Evolutionary conservation across 768 basidiomycete genomes (phyloP), one percentile per base, ranked within the genome.

Genomic region (Lactarius sp.): DNA sequence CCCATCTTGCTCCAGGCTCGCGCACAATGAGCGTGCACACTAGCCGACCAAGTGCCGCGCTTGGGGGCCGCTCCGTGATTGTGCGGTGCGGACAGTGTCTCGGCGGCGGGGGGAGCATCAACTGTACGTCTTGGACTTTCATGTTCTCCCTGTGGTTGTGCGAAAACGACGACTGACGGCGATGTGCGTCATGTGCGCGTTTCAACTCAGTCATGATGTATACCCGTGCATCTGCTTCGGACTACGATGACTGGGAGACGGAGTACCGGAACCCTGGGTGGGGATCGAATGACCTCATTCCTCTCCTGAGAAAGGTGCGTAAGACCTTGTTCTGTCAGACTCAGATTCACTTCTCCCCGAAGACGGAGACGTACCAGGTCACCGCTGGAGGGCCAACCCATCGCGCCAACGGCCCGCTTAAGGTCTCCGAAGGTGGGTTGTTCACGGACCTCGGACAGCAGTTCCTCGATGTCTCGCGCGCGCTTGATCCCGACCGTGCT

Each of bases 51-150:
- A 80, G 79, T 66, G 73, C 75, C 0, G 80, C 77, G 59, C 72
- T 79, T 42, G 76, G 70, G 16, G 81, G 79, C 6, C 83, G 86
- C 4, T 68, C 74, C 5, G 68, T 74, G 4, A 52, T 81, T 42
- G 76, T 84, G 5, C 76, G 78, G 0, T 69, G 74, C 33, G 85
- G 81, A 0, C 76, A 80, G 57, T 80, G 78, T 47, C 68, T 89
- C 6, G 86, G 87, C 4, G 87, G 86, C 6, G 86, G 85, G 0
- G 85, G 85, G 0, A 74, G 76, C 57, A 78, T 87, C 18, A 88
- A 87, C 66, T 78, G 74, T 68, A 77, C 78, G 66, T 61, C 27
- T 22, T n/a, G 22, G 2, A 8, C 8, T 10, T 41, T 42, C 4
- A 16, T 33, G 5, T 8, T n/a, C 3, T 41, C 34, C n/a, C 55